Base-by-base conservation (phyloP, 1,284 basidiomycete genomes). In the Ganoderma multipileum region DNA sequence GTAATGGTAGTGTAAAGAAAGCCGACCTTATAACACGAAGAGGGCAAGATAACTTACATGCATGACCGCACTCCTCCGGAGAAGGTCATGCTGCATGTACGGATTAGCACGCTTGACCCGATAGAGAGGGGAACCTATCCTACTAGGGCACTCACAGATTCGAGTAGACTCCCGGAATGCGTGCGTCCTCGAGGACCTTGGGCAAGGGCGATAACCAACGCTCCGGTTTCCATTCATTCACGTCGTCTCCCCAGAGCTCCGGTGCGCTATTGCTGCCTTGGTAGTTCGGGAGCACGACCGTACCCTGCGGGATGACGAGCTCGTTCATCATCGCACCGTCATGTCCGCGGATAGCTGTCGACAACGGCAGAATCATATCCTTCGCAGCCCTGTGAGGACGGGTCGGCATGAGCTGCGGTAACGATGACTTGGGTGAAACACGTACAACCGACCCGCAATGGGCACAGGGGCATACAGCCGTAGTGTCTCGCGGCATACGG, bases 401-500 rank as follows among this genome's bases (percentile, higher is more conserved):
- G 2, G 3, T 47, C 44, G 9, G n/a, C 4, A 20, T 47, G n/a
- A 47, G 44, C 44, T 9, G n/a, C n/a, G 44, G n/a, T 5, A 18
- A 42, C 41, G 20, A 18, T 16, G 18, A 42, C 14, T 0, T 5
- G 16, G 41, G 12, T 9, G 11, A 14, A 52, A 1, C 11, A 54
- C 50, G 2, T 36, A 58, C 64, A 16, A 12, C 4, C 62, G 55
- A 3, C 23, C 12, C 1, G 38, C 7, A 9, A 61, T 4, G 14
- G 18, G 14, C 0, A 63, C 66, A 4, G 64, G 64, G 6, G 50
- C n/a, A 12, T 52, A 41, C 26, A 62, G 30, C 14, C 67, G 63
- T 41, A 81, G 68, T 0, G 79, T 79, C 66, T 81, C 80, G 23
- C 78, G 74, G 63, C 78, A 79, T 3, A 81, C 75, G 0, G 76